phyloP scores from a whole-genome alignment of 306 rosid species.

The Chamaecrista fasciculata region DNA sequence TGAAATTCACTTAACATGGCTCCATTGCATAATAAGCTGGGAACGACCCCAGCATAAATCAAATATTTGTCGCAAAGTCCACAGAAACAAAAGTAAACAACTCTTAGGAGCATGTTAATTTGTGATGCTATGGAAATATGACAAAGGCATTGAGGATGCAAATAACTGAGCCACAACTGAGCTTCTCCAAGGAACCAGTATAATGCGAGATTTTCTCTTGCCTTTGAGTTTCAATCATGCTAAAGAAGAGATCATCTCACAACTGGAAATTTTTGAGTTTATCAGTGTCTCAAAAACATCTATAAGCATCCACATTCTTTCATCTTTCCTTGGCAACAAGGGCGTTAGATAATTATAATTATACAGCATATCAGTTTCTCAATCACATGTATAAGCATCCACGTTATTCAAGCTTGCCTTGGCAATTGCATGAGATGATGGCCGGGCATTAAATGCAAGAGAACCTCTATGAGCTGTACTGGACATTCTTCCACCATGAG shows the following conservation, averaged over 20 bases:
- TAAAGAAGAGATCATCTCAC: constrained; percentile 39
- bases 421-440: constrained; percentile 76
- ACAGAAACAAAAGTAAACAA: constrained; percentile 67
- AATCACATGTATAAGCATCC: constrained; percentile 71
- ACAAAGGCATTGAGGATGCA: constrained; percentile 46
- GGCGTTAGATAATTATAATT: constrained; percentile 40
- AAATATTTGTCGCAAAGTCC: constrained; percentile 60
- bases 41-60: constrained; percentile 44
- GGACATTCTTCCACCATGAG: constrained; percentile 47
- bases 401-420: constrained; percentile 96
- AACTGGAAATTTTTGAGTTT: constrained; percentile 38
- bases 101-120: constrained; percentile 59
- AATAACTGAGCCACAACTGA: constrained; percentile 39
- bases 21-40: constrained; percentile 43
- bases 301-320: constrained; percentile 65
- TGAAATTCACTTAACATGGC: constrained; percentile 42
- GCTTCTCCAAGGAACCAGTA: constrained; percentile 58
- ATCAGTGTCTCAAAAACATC: constrained; percentile 75
- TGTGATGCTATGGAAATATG: constrained; percentile 49
- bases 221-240: constrained; percentile 41
- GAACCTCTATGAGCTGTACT: constrained; percentile 74
- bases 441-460: constrained; percentile 57
- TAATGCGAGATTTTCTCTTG: constrained; percentile 50
- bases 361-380: constrained; percentile 56
- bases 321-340: constrained; percentile 96